A percentile compares a stretch with the other conserved stretches of the same genome.
These are phyloP conservation scores for Cenchrus purpureus DNA, from an alignment of 176 grass and related monocot species.

Conservation along the genomic window DNA sequence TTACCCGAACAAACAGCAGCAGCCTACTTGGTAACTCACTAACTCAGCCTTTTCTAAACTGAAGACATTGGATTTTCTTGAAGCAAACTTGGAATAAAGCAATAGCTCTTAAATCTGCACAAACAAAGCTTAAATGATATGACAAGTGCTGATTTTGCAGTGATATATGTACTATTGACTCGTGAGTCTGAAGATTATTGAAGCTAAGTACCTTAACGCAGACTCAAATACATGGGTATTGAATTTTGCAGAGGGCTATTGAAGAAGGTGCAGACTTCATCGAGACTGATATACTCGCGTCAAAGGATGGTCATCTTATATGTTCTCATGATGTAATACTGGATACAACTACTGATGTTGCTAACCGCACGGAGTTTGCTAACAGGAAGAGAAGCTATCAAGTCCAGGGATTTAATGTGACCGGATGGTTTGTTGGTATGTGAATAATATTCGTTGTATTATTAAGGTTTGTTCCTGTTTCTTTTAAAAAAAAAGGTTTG, in stretches of 20 bases:
- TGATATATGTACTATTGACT: neutral
- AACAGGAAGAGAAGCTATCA: constrained; percentile 73
- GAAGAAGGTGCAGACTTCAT: constrained; percentile 90
- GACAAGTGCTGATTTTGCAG: neutral
- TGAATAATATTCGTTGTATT: too few species aligned
- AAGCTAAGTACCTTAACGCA: neutral
- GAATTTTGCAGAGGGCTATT: constrained; percentile 65
- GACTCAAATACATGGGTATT: constrained; percentile 2
- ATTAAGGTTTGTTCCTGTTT: too few species aligned
- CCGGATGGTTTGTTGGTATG: constrained; percentile 54
- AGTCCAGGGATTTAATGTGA: constrained; percentile 57
- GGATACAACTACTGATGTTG: constrained; percentile 61
- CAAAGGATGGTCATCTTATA: constrained; percentile 69
- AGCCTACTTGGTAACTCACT: constrained; percentile 51
- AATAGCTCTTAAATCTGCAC: neutral
- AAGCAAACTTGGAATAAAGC: neutral
- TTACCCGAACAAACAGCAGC: constrained; percentile 61
- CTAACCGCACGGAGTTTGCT: constrained; percentile 49
- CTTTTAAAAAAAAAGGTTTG: too few species aligned
- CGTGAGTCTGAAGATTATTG: constrained; percentile 6
- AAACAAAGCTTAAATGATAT: constrained; percentile 21
- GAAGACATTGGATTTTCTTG: neutral
- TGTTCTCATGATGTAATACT: constrained; percentile 81
- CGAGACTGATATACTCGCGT: constrained; percentile 77
- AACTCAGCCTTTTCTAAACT: neutral